phyloP scores from a whole-genome alignment of 2,329 filamentous ascomycete genomes.

The Didymella pomorum region DNA sequence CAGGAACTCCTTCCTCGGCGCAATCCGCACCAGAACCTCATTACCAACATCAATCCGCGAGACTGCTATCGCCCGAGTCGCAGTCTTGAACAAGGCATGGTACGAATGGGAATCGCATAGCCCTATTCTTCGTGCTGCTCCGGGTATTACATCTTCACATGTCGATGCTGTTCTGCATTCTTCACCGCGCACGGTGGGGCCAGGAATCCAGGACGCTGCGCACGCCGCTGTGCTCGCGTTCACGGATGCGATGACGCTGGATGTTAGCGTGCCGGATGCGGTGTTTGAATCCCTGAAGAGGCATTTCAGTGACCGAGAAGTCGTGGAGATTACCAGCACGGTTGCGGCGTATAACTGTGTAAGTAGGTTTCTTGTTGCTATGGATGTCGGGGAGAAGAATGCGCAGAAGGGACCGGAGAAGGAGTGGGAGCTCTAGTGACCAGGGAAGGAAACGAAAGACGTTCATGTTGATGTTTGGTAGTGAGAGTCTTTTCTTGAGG shows the following conservation, averaged over 20 bases:
- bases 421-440: conserved; percentile 16
- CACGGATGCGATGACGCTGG: conserved; percentile 83
- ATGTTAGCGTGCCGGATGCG: conserved; percentile 72
- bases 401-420: conserved; percentile 29
- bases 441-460: background rate
- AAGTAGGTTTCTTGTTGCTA: conserved; percentile 80
- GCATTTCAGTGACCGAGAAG: conserved; percentile 72
- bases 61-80: conserved; percentile 81
- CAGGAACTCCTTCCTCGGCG: conserved; percentile 64
- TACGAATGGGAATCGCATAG: conserved; percentile 87
- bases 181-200: conserved; percentile 22
- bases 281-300: conserved; percentile 70
- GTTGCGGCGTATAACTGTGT: conserved; percentile 86
- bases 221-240: conserved; percentile 76
- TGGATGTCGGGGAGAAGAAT: conserved; percentile 68
- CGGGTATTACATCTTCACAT: conserved; percentile 60
- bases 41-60: conserved; percentile 68
- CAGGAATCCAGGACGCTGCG: conserved; percentile 58
- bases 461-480: background rate
- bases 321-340: conserved; percentile 83
- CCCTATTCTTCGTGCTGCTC: conserved; percentile 61
- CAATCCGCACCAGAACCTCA: conserved; percentile 63
- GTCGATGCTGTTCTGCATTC: conserved; percentile 40
- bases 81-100: conserved; percentile 80
- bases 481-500: too few species aligned